Evolutionary conservation across 345 rosid species (phyloP).

Genomic region (Arabidopsis thaliana): TAIR10.1 NC_003070.9:2125501-2126000

Average conservation of each 20-base stretch:
- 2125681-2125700: constrained; percentile 26
- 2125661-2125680: constrained; percentile 20
- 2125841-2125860: not conserved
- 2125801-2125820: constrained; percentile 30
- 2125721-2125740: constrained; percentile 49
- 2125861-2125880: constrained; percentile 3
- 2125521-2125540: constrained; percentile 55
- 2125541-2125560: constrained; percentile 47
- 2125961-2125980: constrained; percentile 32
- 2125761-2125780: constrained; percentile 64
- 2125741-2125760: constrained; percentile 84
- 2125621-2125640: constrained; percentile 38
- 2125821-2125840: constrained; percentile 11
- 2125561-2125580: constrained; percentile 47
- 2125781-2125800: constrained; percentile 63
- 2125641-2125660: constrained; percentile 32
- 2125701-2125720: constrained; percentile 24
- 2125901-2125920: constrained; percentile 19
- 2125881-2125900: constrained; percentile 28
- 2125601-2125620: constrained; percentile 44
- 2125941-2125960: constrained; percentile 28
- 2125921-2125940: constrained; percentile 16
- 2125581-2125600: constrained; percentile 6
- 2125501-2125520: constrained; percentile 48
- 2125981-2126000: not conserved